phyloP scores from a whole-genome alignment of 805 yeast species.

The Ogataea pignaliae region DNA sequence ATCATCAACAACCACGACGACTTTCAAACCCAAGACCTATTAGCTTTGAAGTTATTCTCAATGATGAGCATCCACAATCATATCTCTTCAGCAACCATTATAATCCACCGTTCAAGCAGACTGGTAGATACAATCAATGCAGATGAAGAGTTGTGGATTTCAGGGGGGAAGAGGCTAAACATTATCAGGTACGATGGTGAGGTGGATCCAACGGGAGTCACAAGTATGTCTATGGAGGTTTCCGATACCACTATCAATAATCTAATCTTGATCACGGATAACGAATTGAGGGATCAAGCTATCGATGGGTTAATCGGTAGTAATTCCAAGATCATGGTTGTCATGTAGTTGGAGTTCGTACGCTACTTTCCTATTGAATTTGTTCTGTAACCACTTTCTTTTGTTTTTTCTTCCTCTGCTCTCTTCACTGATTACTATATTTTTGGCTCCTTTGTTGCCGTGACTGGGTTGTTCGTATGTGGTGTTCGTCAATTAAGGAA shows the following conservation, averaged over 20 bases:
- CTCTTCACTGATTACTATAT: no score
- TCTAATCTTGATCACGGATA: conserved; percentile 18
- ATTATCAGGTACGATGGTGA: not conserved
- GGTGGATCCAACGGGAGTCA: not conserved
- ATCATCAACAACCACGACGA: conserved; percentile 12
- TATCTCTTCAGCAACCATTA: conserved; percentile 7
- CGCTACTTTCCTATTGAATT: no score
- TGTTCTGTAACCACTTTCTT: no score
- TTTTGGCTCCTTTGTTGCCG: no score
- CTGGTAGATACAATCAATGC: conserved; percentile 6
- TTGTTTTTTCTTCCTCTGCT: no score
- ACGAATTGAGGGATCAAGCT: conserved; percentile 6
- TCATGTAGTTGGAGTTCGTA: conserved; percentile 1
- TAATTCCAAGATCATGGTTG: conserved; percentile 23
- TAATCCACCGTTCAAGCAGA: conserved; percentile 7
- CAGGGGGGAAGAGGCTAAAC: conserved; percentile 7
- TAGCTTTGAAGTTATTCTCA: conserved; percentile 23
- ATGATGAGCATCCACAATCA: conserved; percentile 20
- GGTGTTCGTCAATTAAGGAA: no score
- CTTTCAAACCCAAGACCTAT: conserved; percentile 14
- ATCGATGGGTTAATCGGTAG: conserved; percentile 14
- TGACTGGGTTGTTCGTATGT: no score
- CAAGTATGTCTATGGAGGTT: not conserved
- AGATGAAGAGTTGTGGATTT: conserved; percentile 4
- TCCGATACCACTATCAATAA: conserved; percentile 15